Base-by-base conservation (phyloP, 768 basidiomycete species). In the Mycena latifolia region DNA sequence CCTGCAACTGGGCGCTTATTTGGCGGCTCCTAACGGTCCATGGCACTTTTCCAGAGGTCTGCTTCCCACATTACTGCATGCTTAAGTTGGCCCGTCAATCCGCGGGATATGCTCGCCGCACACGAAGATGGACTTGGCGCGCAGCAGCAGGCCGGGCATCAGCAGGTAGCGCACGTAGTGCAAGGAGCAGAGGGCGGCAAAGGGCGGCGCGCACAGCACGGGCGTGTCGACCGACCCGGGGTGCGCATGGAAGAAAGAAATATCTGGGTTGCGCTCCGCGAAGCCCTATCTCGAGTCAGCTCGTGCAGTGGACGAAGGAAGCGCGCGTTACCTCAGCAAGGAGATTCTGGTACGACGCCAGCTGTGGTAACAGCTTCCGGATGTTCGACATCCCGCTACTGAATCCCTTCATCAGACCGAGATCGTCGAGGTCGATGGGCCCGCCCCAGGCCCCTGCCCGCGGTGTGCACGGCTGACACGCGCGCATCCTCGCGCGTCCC, bases 401-500 rank as follows among this genome's bases (percentile, higher is more conserved):
- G 17, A 46, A 27, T 5, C 18, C 41, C 45, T 48, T 55, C 71
- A 73, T 75, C 39, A 80, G 65, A 11, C 74, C 77, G n/a, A 81
- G 70, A 52, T 80, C 77, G 18, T 76, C 63, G 29, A 76, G 48
- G 63, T 78, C 72, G 15, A 81, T 70, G 3, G 66, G 48, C 5
- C 67, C 69, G n/a, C n/a, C n/a, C n/a, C n/a, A n/a, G n/a, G 5
- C 78, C 77, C 3, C 57, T 39, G 1, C 74, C 76, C 0, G 78
- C 75, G 5, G 69, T 74, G 22, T 78, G 74, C 1, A 81, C 66
- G 3, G 76, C 72, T 63, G 78, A 62, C 17, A 76, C 78, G 56
- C 77, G 77, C 33, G 78, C 80, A 52, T 80, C 79, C 62, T 81
- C 76, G 14, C 5, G 71, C 72, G 4, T 74, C 77, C 33, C 66